Evolutionary conservation across 2,329 filamentous ascomycete species (phyloP).

Genomic region (Claviceps purpurea): DNA sequence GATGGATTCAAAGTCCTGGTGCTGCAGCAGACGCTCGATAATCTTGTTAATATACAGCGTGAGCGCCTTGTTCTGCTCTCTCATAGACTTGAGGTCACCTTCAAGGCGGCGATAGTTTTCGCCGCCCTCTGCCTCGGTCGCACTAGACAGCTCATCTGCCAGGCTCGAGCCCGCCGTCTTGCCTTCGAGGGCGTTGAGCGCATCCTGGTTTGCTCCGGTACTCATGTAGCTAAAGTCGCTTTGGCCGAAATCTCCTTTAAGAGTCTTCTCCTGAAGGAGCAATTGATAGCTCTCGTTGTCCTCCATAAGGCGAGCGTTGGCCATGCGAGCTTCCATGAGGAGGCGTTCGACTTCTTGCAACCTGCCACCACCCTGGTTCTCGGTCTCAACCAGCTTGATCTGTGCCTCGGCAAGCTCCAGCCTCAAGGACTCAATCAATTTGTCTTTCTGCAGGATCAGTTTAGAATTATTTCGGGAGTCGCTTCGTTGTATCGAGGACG

Average conservation of each 20-base stretch:
- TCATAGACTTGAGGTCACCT: constrained; percentile 62
- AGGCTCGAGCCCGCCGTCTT: constrained; percentile 42
- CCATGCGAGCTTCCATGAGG: constrained; percentile 85
- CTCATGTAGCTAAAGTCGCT: constrained; percentile 64
- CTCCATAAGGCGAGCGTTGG: constrained; percentile 91
- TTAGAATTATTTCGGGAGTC: constrained; percentile 84
- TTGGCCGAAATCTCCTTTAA: constrained; percentile 84
- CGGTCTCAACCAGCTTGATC: constrained; percentile 87
- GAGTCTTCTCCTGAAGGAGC: constrained; percentile 82
- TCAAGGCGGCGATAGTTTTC: constrained; percentile 58
- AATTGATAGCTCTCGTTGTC: constrained; percentile 98
- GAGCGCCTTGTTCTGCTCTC: constrained; percentile 93
- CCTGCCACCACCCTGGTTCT: constrained; percentile 80
- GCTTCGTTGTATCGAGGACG: constrained; percentile 71
- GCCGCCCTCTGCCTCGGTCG: constrained; percentile 46
- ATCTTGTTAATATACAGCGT: constrained; percentile 99
- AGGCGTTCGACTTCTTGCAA: constrained; percentile 82
- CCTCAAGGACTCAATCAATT: constrained; percentile 82
- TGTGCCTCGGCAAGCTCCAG: constrained; percentile 89
- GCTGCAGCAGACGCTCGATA: constrained; percentile 84
- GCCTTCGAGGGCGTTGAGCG: constrained; percentile 51
- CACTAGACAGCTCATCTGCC: constrained; percentile 77
- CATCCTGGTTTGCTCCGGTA: constrained; percentile 46
- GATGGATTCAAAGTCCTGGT: constrained; percentile 91
- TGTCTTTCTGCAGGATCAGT: constrained; percentile 86